phyloP scores from a whole-genome alignment of 768 basidiomycete genomes.

The Serendipita sp. region DNA sequence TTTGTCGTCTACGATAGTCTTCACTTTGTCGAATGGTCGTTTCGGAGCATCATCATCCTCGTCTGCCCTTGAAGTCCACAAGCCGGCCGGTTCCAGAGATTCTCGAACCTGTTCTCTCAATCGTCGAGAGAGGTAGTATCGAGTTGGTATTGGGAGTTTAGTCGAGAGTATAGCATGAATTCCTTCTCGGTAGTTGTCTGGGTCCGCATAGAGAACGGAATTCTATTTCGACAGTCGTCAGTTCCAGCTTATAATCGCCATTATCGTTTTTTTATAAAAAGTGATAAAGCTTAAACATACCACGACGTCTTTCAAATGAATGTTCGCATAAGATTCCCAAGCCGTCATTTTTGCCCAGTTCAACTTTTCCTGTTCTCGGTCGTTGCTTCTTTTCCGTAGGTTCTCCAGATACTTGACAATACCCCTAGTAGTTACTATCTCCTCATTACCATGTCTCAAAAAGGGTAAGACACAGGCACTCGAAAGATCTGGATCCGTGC shows the following conservation, averaged over 20 bases:
- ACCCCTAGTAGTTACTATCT: neutral
- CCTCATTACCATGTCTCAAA: neutral
- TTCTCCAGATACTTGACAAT: neutral
- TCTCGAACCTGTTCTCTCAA: neutral
- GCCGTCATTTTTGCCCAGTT: neutral
- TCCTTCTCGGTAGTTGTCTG: neutral
- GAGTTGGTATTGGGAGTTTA: neutral
- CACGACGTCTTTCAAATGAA: neutral
- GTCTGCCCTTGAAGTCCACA: neutral
- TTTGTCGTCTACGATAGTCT: neutral
- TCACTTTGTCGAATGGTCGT: constrained; percentile 1
- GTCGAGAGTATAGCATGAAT: neutral
- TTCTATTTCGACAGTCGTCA: neutral
- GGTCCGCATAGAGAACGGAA: neutral
- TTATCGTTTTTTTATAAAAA: too few species aligned
- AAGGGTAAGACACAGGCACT: neutral
- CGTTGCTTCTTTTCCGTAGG: neutral
- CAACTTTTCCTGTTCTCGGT: neutral
- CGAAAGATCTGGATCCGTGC: neutral
- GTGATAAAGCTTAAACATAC: neutral
- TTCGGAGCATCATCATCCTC: neutral
- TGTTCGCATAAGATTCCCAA: neutral
- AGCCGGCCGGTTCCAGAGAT: neutral
- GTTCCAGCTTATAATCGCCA: neutral
- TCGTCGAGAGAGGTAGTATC: neutral